Evolutionary conservation across 2,329 filamentous ascomycete species (phyloP), one percentile per base, ranked within the genome.

Genomic region (Colletotrichum magnum): DNA sequence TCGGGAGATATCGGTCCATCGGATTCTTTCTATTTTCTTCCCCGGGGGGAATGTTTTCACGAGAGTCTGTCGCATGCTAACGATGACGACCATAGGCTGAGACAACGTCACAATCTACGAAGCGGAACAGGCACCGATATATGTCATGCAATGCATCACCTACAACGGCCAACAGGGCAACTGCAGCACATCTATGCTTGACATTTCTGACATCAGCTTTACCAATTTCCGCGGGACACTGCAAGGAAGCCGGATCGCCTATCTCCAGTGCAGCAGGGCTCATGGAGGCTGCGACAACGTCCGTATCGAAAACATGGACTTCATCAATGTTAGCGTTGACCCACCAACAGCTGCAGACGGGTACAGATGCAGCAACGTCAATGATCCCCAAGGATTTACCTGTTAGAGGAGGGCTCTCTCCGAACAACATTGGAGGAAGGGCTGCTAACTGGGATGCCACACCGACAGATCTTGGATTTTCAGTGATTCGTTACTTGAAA

Each of bases 351-450:
- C 56, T 5, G n/a, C 67, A 3, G 51, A 6, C 6, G 50, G n/a
- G 16, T 65, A 58, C 7, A 56, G 21, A 7, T 66, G 50, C 67
- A 61, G 67, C 50, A 66, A 66, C 32, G 32, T 65, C 39, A 65
- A 66, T 36, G 41, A 48, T 16, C 62, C 51, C 7, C 13, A 58
- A 28, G 61, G 56, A 5, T 58, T 68, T 26, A n/a, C 10, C 16
- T 61, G 39, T 13, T 54, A 10, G 39, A 16, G 13, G 26, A n/a
- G 21, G 24, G 32, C n/a, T 32, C n/a, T 50, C 1, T 50, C 18
- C 6, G 1, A 7, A 7, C 5, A 32, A 32, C 6, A 32, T 9
- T 7, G 9, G 28, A 9, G 28, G 28, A 9, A 7, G 6, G 28
- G 7, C 21, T 24, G 21, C 21, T 24, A 24, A 2, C 2, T 4